A percentile compares a stretch with the other conserved stretches of the same genome.
These are phyloP conservation scores for Knufia fluminis DNA, from an alignment of 2,329 filamentous ascomycete genomes.

Conservation along the genomic window DNA sequence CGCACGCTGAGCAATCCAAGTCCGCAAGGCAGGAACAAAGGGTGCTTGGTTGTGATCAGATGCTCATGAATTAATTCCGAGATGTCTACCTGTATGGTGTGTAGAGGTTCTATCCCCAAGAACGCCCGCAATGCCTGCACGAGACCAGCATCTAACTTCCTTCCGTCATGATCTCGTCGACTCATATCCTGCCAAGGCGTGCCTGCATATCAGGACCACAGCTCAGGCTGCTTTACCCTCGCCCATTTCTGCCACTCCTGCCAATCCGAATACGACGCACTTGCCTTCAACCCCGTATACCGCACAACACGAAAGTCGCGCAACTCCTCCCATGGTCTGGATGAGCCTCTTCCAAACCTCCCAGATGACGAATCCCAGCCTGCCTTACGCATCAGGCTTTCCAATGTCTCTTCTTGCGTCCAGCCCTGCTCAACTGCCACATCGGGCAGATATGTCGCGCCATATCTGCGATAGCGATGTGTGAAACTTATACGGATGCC, in stretches of 20 bases:
- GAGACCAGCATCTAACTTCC: neutral
- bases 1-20: neutral
- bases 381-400: slow-evolving; percentile 87
- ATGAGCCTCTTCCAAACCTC: slow-evolving; percentile 34
- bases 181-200: neutral
- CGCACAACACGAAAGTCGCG: slow-evolving; percentile 64
- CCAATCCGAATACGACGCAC: slow-evolving; percentile 62
- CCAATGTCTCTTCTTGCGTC: slow-evolving; percentile 83
- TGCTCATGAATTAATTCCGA: neutral
- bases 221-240: slow-evolving; percentile 26
- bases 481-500: slow-evolving; percentile 79
- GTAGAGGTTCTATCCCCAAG: neutral
- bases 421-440: slow-evolving; percentile 89
- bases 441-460: slow-evolving; percentile 85
- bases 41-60: neutral
- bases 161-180: neutral
- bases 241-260: slow-evolving; percentile 72
- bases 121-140: neutral
- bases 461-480: slow-evolving; percentile 55
- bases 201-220: slow-evolving; percentile 3
- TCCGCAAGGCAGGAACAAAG: neutral
- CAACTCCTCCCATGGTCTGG: slow-evolving; percentile 59
- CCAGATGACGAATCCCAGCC: slow-evolving; percentile 57
- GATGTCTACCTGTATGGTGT: neutral
- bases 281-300: slow-evolving; percentile 78